Evolutionary conservation across 2,329 filamentous ascomycete species (phyloP).

Genomic region (Pyrenophora tritici-repentis): DNA sequence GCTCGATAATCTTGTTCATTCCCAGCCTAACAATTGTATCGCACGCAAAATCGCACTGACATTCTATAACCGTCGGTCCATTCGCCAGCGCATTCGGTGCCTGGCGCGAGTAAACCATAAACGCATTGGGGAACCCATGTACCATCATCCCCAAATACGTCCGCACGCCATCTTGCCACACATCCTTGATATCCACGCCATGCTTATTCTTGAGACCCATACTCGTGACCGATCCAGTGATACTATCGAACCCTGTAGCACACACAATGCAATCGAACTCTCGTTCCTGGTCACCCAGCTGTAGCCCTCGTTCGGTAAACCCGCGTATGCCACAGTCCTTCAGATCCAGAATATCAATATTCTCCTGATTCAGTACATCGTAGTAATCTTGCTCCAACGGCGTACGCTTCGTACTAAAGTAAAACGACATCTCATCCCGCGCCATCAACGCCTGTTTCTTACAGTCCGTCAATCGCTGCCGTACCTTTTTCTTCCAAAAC

Average conservation of each 20-base stretch:
- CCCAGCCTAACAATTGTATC: slow-evolving; percentile 43
- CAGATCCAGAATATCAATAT: slow-evolving; percentile 56
- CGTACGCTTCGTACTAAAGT: slow-evolving; percentile 50
- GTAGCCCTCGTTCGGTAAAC: slow-evolving; percentile 56
- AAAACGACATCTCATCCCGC: slow-evolving; percentile 48
- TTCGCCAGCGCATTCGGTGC: slow-evolving; percentile 53
- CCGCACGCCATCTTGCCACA: slow-evolving; percentile 46
- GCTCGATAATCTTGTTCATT: slow-evolving; percentile 40
- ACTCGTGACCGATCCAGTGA: slow-evolving; percentile 42
- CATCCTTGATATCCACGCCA: slow-evolving; percentile 40
- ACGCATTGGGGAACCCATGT: slow-evolving; percentile 46
- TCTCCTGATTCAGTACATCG: slow-evolving; percentile 48
- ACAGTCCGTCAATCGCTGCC: slow-evolving; percentile 44
- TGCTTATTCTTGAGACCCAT: slow-evolving; percentile 41
- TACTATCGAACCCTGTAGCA: slow-evolving; percentile 52
- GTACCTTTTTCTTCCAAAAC: slow-evolving; percentile 55
- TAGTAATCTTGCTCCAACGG: slow-evolving; percentile 48
- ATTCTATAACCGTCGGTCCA: slow-evolving; percentile 49
- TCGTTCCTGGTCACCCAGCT: slow-evolving; percentile 55
- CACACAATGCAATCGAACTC: slow-evolving; percentile 60
- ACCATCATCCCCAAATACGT: slow-evolving; percentile 50
- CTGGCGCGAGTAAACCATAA: slow-evolving; percentile 51
- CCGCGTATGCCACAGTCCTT: slow-evolving; percentile 47
- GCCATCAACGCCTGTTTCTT: slow-evolving; percentile 49
- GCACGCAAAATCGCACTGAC: slow-evolving; percentile 49